Evolutionary conservation across 768 basidiomycete species (phyloP), one percentile per base, ranked within the genome.

Genomic region (Hirschioporus abietinus): DNA sequence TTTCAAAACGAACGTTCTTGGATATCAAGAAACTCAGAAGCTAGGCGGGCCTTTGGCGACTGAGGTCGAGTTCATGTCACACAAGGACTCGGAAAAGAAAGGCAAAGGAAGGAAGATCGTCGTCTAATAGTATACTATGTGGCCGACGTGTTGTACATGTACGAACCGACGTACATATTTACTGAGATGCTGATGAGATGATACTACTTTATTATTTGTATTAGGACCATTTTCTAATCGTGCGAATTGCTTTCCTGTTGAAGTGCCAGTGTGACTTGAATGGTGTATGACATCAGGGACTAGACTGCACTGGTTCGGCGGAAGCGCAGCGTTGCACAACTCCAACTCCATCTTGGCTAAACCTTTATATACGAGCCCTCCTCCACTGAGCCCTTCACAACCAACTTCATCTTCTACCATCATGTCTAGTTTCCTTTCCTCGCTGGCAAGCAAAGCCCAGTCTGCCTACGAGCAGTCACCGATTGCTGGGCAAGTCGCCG

Each of bases 81-180:
- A 96, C 82, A 95, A 95, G 78, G 95, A 96, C 78, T 90, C 90
- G 70, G 94, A 96, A 83, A 95, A 90, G 86, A 96, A 96, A 82
- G 91, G 90, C 74, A 95, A 94, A 78, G 75, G 83, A 65, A 84
- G 86, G 72, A 90, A 86, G 83, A 90, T 92, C 65, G 73, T 86
- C 74, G 87, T 91, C 67, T 92, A 80, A 79, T 63, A 15, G 10
- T 26, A 4, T 26, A 18, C 60, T 61, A 5, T 61, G 60, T 61
- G 60, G 12, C 17, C 18, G 15, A 24, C 23, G 34, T 61, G 60
- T 23, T 61, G 60, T 61, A 17, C 17, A 18, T 61, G 42, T 30
- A 30, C 30, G 30, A 8, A 3, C 8, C 30, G 42, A 20, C 20
- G 42, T 52, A 52, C 42, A 52, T 30, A 30, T 30, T 52, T 52